Percentiles rank a stretch among this genome's conserved stretches.
These are phyloP conservation scores for Theobroma grandiflorum DNA, from an alignment of 441 rosid species.

Conservation along the genomic window DNA sequence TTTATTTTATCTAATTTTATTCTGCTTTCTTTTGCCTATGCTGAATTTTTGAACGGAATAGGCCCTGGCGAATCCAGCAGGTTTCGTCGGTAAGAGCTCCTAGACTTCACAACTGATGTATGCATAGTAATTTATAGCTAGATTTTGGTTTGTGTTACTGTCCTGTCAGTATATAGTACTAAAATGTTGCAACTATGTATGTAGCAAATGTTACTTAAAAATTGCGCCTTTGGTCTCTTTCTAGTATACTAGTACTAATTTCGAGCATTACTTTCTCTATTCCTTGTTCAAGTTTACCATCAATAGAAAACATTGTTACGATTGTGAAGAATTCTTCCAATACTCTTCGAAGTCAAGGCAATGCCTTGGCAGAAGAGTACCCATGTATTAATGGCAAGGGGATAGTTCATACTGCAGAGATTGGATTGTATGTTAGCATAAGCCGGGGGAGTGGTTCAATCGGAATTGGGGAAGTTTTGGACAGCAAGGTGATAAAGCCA, in stretches of 20 bases:
- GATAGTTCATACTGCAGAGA: background rate
- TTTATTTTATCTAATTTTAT: conserved; percentile 23
- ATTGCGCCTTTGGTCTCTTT: background rate
- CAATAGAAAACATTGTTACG: background rate
- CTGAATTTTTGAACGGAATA: conserved; percentile 43
- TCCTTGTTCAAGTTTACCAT: background rate
- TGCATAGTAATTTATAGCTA: background rate
- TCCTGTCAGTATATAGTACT: background rate
- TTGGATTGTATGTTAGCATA: background rate
- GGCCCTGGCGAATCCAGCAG: conserved; percentile 89
- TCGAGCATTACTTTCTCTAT: background rate
- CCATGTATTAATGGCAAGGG: background rate
- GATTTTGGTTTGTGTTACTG: background rate
- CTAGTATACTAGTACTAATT: background rate
- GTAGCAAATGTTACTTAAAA: background rate
- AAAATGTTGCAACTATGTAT: background rate
- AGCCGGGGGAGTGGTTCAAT: conserved; percentile 6
- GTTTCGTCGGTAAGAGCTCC: conserved; percentile 85
- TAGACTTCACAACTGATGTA: conserved; percentile 4
- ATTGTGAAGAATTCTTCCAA: background rate
- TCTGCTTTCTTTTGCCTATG: conserved; percentile 21
- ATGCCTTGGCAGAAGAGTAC: background rate
- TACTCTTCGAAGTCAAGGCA: background rate
- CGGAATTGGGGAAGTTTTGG: background rate
- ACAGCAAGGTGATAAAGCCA: background rate